A percentile compares a stretch with the other conserved stretches of the same genome.
phyloP scores from a whole-genome alignment of 2,329 filamentous ascomycete genomes.

The Coniella vitis region DNA sequence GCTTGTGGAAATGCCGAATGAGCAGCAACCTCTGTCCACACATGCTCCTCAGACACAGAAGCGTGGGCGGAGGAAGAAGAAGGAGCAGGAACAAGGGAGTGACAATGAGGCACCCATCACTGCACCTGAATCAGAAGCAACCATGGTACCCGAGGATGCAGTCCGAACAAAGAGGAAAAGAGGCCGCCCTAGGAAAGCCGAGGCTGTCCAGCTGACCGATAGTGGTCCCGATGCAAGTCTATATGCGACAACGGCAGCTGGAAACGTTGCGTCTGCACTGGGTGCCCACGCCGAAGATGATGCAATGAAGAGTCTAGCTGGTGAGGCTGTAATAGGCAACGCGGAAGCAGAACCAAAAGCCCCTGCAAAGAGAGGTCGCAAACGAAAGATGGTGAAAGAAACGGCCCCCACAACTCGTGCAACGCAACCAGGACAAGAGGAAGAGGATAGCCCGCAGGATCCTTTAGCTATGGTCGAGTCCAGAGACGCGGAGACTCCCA shows the following conservation, averaged over 20 bases:
- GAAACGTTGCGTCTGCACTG: not conserved
- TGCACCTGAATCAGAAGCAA: conserved; percentile 3
- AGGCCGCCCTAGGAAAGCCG: conserved; percentile 36
- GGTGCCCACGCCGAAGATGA: not conserved
- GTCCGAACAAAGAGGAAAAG: conserved; percentile 27
- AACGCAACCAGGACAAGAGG: not conserved
- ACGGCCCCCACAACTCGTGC: not conserved
- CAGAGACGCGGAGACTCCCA: not conserved
- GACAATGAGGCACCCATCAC: conserved; percentile 1
- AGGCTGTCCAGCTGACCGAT: conserved; percentile 12
- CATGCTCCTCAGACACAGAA: conserved; percentile 21
- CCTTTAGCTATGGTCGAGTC: not conserved
- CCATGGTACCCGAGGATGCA: not conserved
- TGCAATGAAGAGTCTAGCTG: not conserved
- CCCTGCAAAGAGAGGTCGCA: conserved; percentile 10
- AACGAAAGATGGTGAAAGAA: conserved; percentile 7
- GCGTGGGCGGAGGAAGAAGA: conserved; percentile 24
- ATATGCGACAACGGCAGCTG: not conserved
- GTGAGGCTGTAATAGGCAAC: not conserved
- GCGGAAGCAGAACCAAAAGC: not conserved
- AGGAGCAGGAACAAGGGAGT: conserved; percentile 5
- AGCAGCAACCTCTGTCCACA: not conserved
- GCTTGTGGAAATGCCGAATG: not conserved
- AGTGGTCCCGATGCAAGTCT: not conserved
- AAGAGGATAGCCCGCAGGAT: not conserved